Evolutionary conservation across 495 filamentous ascomycete species (phyloP).

Genomic region (Penicillium canariense): DNA sequence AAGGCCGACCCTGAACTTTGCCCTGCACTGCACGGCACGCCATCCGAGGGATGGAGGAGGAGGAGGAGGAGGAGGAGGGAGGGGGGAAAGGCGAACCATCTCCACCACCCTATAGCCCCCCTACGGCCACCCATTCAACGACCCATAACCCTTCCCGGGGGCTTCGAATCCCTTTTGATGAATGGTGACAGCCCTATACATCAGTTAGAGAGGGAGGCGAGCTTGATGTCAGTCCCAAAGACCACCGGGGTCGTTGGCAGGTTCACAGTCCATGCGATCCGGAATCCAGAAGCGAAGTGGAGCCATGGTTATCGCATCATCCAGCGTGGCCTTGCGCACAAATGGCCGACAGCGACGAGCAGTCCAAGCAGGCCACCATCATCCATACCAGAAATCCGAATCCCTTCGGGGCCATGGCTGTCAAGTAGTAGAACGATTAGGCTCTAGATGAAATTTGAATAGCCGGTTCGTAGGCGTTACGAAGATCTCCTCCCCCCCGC

Average conservation of each 20-base stretch:
- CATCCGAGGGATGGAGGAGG: neutral
- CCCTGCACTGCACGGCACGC: conserved; percentile 19
- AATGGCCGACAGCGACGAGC: neutral
- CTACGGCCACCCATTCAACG: too few species aligned
- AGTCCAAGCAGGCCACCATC: neutral
- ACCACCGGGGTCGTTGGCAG: neutral
- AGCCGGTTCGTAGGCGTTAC: conserved; percentile 14
- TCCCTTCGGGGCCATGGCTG: neutral
- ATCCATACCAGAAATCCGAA: neutral
- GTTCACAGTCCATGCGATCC: conserved; percentile 12
- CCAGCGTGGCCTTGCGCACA: conserved; percentile 1
- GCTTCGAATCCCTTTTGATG: conserved; percentile 5
- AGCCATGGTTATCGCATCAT: conserved; percentile 29
- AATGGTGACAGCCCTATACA: neutral
- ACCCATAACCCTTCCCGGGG: neutral
- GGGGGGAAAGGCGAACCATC: conserved; percentile 1
- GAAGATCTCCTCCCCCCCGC: conserved; percentile 27
- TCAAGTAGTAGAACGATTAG: neutral
- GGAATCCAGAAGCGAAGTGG: conserved; percentile 21
- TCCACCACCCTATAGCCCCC: neutral
- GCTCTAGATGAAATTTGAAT: neutral
- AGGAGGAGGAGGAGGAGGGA: neutral
- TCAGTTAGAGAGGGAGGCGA: neutral
- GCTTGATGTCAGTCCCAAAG: conserved; percentile 1
- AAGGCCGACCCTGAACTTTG: conserved; percentile 14